These are phyloP conservation scores for Sporothrix phasma DNA, from an alignment of 2,329 filamentous ascomycete genomes.

Conservation along the genomic window DNA sequence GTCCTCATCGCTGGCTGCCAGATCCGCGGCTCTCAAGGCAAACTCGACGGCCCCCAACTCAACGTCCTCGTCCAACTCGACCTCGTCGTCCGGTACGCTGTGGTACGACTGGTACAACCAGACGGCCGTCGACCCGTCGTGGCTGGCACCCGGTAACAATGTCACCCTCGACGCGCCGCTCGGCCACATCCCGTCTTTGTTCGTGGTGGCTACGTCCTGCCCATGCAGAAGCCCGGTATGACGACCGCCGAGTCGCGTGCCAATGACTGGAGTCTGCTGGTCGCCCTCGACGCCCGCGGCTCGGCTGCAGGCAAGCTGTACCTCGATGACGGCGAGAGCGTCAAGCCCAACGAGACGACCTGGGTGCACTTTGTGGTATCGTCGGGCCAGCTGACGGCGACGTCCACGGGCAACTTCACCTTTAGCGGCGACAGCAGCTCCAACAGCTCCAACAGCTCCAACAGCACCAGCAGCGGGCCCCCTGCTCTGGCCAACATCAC, in stretches of 20 bases:
- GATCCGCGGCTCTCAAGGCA: no score
- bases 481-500: constrained; percentile 49
- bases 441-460: background rate
- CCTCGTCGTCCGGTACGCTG: constrained; percentile 27
- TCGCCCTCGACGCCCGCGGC: constrained; percentile 46
- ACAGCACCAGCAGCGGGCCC: background rate
- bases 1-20: no score
- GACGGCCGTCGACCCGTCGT: constrained; percentile 34
- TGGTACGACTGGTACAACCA: constrained; percentile 81
- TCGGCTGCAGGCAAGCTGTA: constrained; percentile 54
- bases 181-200: constrained; percentile 62
- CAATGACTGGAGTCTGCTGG: constrained; percentile 58
- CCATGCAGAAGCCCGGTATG: constrained; percentile 56
- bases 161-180: constrained; percentile 37
- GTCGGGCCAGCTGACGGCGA: constrained; percentile 33
- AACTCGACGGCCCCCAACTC: no score
- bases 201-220: constrained; percentile 57
- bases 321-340: constrained; percentile 63
- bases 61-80: background rate
- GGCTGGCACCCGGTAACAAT: constrained; percentile 26
- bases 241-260: constrained; percentile 54
- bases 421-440: constrained; percentile 36
- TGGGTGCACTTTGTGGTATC: constrained; percentile 9
- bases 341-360: constrained; percentile 26
- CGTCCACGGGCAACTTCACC: constrained; percentile 40